These are phyloP conservation scores for Fusarium longipes DNA, from an alignment of 2,329 filamentous ascomycete genomes.

Conservation along the genomic window DNA sequence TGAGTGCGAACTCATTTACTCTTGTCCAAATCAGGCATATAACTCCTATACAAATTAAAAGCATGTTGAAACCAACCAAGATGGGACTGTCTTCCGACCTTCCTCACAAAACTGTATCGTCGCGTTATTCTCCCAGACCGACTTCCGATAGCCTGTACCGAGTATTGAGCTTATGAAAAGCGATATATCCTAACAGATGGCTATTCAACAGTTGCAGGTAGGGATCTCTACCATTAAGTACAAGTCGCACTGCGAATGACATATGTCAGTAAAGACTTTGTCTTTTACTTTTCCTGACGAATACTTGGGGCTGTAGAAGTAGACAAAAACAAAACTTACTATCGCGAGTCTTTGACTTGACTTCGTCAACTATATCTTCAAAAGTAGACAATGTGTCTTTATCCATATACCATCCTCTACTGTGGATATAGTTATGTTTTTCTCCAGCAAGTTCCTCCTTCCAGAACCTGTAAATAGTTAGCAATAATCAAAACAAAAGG, in stretches of 20 bases:
- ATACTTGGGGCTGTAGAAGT: too few relatives aligned
- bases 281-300: too few relatives aligned
- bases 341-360: neutral
- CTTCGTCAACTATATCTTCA: neutral
- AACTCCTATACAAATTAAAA: too few relatives aligned
- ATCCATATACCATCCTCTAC: constrained; percentile 11
- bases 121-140: neutral
- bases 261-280: neutral
- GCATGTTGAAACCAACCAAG: accelerated
- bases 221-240: neutral
- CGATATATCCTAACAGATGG: neutral
- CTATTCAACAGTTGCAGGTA: neutral
- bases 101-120: neutral
- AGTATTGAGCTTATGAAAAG: neutral
- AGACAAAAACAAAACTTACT: neutral
- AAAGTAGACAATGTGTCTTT: neutral
- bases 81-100: neutral
- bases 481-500: accelerated
- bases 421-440: constrained; percentile 22
- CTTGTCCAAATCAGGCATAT: too few relatives aligned
- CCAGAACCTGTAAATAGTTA: neutral
- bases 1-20: too few relatives aligned
- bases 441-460: constrained; percentile 20
- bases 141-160: neutral
- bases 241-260: neutral